Base-by-base conservation (phyloP, 1,284 basidiomycete genomes). In the Cryptococcus amylolentus region DNA sequence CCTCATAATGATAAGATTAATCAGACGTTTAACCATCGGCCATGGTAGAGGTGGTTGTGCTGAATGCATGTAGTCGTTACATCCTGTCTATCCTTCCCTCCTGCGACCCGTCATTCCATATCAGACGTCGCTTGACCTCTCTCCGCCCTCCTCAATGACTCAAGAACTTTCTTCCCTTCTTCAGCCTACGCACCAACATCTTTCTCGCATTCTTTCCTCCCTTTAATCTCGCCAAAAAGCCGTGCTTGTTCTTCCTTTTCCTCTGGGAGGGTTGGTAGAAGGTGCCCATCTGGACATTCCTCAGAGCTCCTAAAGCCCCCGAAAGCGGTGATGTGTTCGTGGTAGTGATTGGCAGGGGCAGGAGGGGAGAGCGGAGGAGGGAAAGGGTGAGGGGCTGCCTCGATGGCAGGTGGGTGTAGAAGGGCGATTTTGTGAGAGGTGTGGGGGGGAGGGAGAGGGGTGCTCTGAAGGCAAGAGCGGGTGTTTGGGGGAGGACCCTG, bases 201-300 rank as follows among this genome's bases (percentile, higher is more conserved):
- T 85, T 70, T 54, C 70, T 61, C n/a, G 70, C 75, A 42, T 65
- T 86, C 58, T 84, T 81, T 2, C 88, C 88, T 28, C 81, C 82
- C 20, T 82, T 78, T 40, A 82, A 82, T 71, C 86, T 83, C 0
- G 85, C 81, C 40, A 95, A 80, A 74, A 92, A 95, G 9, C 91
- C 91, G 71, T 92, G 89, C 75, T 87, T 88, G 60, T 89, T 83
- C 80, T 95, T 95, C 50, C 91, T 80, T 72, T 89, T 89, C 50
- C 90, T 81, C 78, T 92, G 90, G 0, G 87, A 89, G 3, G 91
- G 91, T 71, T 93, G 90, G 72, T 93, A 95, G 74, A 91, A 88
- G 37, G 83, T 81, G 37, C 90, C 90, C 60, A 78, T 79, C 23
- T 55, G 49, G 4, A 51, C 38, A 38, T 47, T 47, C 38, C 59